phyloP scores from a whole-genome alignment of 108 stramenopile species.

The Cyclotella baltica region DNA sequence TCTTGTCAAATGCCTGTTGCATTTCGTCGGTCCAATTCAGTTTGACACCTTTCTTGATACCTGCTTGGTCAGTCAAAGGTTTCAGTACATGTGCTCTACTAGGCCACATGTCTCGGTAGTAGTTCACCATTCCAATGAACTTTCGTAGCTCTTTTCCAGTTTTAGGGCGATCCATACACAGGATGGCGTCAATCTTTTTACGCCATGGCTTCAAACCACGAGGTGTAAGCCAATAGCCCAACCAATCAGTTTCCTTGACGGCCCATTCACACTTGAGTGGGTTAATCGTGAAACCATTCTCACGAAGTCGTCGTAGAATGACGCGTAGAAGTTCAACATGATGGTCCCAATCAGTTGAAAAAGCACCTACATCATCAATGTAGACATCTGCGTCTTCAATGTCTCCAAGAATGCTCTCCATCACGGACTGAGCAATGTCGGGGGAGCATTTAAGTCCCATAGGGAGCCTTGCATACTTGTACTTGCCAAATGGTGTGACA shows the following conservation, averaged over 20 bases:
- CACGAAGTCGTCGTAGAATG: constrained; percentile 24
- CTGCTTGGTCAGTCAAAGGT: constrained; percentile 43
- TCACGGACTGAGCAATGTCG: constrained; percentile 46
- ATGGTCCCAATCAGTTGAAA: constrained; percentile 14
- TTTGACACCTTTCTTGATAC: constrained; percentile 19
- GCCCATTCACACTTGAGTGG: constrained; percentile 67
- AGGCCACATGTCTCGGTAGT: constrained; percentile 57
- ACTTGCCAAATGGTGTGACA: constrained; percentile 45
- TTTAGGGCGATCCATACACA: constrained; percentile 33
- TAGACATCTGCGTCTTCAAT: constrained; percentile 38
- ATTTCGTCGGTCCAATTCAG: constrained; percentile 40
- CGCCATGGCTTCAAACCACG: constrained; percentile 54
- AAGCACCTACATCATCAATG: constrained; percentile 45
- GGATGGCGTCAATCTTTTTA: constrained; percentile 56
- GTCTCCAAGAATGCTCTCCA: constrained; percentile 42
- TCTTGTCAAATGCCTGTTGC: constrained; percentile 46
- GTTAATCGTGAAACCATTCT: constrained; percentile 54
- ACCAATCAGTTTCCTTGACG: constrained; percentile 67
- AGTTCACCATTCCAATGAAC: constrained; percentile 55
- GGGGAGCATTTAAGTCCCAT: constrained; percentile 16
- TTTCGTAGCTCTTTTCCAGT: constrained; percentile 36
- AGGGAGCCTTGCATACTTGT: constrained; percentile 24
- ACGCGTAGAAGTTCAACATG: constrained; percentile 23
- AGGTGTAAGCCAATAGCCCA: constrained; percentile 69
- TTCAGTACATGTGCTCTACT: constrained; percentile 54